Percentiles rank a stretch among this genome's conserved stretches.
These are phyloP conservation scores for Wickerhamomyces chaumierensis DNA, from an alignment of 805 yeast species.

Conservation along the genomic window DNA sequence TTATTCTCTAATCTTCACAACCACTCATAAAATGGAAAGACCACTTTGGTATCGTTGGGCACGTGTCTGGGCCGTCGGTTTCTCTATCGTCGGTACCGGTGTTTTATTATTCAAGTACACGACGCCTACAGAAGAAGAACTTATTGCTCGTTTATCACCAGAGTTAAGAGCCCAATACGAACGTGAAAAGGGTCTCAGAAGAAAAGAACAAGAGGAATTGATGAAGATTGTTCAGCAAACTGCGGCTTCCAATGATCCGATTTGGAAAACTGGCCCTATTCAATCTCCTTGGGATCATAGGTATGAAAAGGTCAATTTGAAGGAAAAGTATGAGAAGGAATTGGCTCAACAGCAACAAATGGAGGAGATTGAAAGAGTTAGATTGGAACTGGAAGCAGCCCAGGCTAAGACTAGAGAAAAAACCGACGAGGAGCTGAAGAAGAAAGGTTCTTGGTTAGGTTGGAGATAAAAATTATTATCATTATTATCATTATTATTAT, in stretches of 20 bases:
- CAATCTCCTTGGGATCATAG: slow-evolving; percentile 52
- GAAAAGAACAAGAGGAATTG: slow-evolving; percentile 56
- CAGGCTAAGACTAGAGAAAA: slow-evolving; percentile 16
- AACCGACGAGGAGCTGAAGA: slow-evolving; percentile 21
- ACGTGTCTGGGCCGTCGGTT: slow-evolving; percentile 46
- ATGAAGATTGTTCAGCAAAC: slow-evolving; percentile 59
- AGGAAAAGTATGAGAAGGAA: slow-evolving; percentile 36
- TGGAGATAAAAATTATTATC: slow-evolving; percentile 10
- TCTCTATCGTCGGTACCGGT: slow-evolving; percentile 66
- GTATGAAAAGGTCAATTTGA: slow-evolving; percentile 24
- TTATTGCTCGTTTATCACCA: slow-evolving; percentile 67
- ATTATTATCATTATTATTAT: too few relatives aligned
- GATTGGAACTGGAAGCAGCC: slow-evolving; percentile 26
- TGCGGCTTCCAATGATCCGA: slow-evolving; percentile 59
- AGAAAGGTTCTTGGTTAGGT: slow-evolving; percentile 21
- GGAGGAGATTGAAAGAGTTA: slow-evolving; percentile 30
- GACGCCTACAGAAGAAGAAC: slow-evolving; percentile 77
- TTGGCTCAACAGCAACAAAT: slow-evolving; percentile 31
- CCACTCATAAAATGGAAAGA: slow-evolving; percentile 15
- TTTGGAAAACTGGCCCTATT: slow-evolving; percentile 72
- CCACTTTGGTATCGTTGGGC: slow-evolving; percentile 52
- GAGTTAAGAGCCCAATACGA: slow-evolving; percentile 73
- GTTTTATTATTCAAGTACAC: slow-evolving; percentile 57
- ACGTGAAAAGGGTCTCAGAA: slow-evolving; percentile 46
- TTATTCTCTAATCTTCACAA: too few relatives aligned